A percentile compares a stretch with the other conserved stretches of the same genome.
phyloP scores from a whole-genome alignment of 805 yeast species.

The Starmerella floricola region DNA sequence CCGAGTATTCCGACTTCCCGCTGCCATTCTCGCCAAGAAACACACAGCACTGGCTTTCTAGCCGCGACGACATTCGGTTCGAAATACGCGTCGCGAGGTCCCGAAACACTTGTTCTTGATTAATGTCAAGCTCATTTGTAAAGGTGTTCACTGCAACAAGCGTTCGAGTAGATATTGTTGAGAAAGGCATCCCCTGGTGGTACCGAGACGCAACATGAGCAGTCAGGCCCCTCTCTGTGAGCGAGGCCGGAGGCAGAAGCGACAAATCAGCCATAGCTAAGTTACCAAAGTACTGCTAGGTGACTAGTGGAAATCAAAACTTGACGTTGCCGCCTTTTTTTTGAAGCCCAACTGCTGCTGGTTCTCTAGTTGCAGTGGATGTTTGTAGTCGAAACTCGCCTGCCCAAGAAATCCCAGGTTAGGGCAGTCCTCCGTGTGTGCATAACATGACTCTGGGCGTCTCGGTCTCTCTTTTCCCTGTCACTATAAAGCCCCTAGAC shows the following conservation, averaged over 20 bases:
- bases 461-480: too few species aligned
- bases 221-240: conserved; percentile 32
- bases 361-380: too few species aligned
- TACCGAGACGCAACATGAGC: conserved; percentile 34
- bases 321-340: too few species aligned
- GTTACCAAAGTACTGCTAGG: too few species aligned
- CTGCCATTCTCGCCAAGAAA: conserved; percentile 34
- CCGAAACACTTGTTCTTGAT: conserved; percentile 29
- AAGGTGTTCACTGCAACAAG: conserved; percentile 33
- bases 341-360: too few species aligned
- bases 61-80: conserved; percentile 29
- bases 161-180: conserved; percentile 30
- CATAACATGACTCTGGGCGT: too few species aligned
- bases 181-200: conserved; percentile 34
- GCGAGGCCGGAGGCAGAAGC: conserved; percentile 28
- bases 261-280: conserved; percentile 27
- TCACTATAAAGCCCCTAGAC: too few species aligned
- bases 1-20: conserved; percentile 32
- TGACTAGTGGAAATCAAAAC: too few species aligned
- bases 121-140: conserved; percentile 27
- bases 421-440: too few species aligned
- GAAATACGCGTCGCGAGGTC: conserved; percentile 31
- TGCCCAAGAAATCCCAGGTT: too few species aligned
- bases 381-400: too few species aligned
- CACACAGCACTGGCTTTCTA: conserved; percentile 31